Base-by-base conservation (phyloP, 164 flowering plant species). In the Liriodendron chinense region DNA sequence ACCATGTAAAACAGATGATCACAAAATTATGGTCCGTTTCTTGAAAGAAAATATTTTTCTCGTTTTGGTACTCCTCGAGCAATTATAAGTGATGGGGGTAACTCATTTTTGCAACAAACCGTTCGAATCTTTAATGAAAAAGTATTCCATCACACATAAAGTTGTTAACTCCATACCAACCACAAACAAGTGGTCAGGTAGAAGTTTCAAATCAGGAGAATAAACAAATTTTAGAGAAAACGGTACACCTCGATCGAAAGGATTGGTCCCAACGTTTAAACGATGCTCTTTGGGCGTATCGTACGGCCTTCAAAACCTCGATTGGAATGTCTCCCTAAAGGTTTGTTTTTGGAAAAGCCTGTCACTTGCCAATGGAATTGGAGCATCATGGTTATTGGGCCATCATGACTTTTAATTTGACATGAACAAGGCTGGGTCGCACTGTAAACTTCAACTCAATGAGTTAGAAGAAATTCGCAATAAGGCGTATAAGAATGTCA, bases 161-260 rank as follows among this genome's bases (percentile, higher is more conserved):
- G 66, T 64, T 64, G 66, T 24, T n/a, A 18, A 64, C 0, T 1
- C 66, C 66, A 3, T 64, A 64, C 10, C 66, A 64, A 5, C 24
- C 66, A n/a, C 24, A 64, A 9, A 23, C 7, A 3, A 64, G 66
- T 23, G 66, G 66, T 23, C 66, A 64, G 23, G 25, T 64, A 4
- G 0, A 64, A 10, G 66, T 64, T 23, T 64, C 24, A 10, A 64
- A 64, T 23, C 21, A 9, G 12, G 23, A 64, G 2, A 64, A n/a
- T 7, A 64, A 64, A 64, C 66, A 64, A n/a, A 64, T 64, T 64
- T 23, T 64, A 10, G 66, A 64, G 12, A 64, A 64, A 23, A 64
- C 10, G 0, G 67, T 21, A 9, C 21, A 1, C 10, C 67, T 4
- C 1, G 10, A 6, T 9, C 6, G 12, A 5, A 64, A 64, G 22